Evolutionary conservation across 169 alveolate genomes (phyloP), one percentile per base, ranked within the genome.

Genomic region (Plasmodium blacklocki): DNA sequence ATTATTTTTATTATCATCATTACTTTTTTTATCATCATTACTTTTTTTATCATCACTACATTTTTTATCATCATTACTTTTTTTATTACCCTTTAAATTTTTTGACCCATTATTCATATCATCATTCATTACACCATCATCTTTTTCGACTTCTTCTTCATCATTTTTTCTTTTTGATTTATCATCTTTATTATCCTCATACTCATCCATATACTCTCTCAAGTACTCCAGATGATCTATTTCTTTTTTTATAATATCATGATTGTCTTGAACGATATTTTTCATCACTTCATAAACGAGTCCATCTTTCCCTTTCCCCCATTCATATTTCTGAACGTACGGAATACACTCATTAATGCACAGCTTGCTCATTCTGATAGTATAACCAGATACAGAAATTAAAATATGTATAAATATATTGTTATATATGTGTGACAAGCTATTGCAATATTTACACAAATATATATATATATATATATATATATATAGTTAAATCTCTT

Each of bases 301-400:
- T 21, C 89, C 89, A 21, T 76, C 89, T 29, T 76, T 76, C 2
- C 89, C 89, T 45, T 64, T 23, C 1, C 89, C 89, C 89, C 89
- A 76, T 1, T 62, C 89, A 56, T 76, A 76, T 56, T 76, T 76
- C 18, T 76, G 89, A 14, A 76, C 89, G 15, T 76, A 76, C 0
- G 89, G 89, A 32, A 76, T 76, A 23, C 89, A 76, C 43, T 76
- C 89, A 4, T 76, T 76, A 19, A 76, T 76, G 19, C 89, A 76
- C 68, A 76, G 32, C 47, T 76, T 76, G 26, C 76, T 66, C 70
- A 62, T 64, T 26, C 63, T 74, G 67, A 74, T 74, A 43, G 60
- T 74, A 14, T n/a, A 60, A 19, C 70, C 47, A n/a, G 43, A 11
- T 60, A 60, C 73, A 19, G 3, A 23, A 26, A 12, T 9, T 43